A percentile compares a stretch with the other conserved stretches of the same genome.
These are phyloP conservation scores for Pyricularia grisea DNA, from an alignment of 2,329 filamentous ascomycete genomes.

Conservation along the genomic window DNA sequence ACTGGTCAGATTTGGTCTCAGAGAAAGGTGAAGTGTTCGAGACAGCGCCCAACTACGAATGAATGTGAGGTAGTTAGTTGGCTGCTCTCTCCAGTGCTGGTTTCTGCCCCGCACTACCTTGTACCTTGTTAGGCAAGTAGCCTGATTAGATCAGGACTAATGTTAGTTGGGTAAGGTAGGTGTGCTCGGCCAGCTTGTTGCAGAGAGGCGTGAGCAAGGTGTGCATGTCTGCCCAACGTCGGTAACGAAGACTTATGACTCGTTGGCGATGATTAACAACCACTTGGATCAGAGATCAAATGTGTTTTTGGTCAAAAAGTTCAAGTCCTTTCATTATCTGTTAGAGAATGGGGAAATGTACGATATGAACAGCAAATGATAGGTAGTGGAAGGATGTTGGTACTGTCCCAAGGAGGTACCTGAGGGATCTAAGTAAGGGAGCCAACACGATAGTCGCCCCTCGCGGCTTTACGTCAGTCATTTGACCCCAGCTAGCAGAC, in stretches of 20 bases:
- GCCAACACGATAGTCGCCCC: background rate
- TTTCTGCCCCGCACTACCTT: background rate
- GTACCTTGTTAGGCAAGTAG: background rate
- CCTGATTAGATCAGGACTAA: background rate
- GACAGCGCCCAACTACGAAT: background rate
- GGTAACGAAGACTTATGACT: background rate
- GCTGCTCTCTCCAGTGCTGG: background rate
- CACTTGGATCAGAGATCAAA: background rate
- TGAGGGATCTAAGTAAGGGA: background rate
- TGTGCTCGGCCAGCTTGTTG: background rate
- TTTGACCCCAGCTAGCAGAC: background rate
- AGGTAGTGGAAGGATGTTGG: background rate
- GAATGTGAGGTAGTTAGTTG: background rate
- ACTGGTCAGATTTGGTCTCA: background rate
- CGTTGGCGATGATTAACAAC: background rate
- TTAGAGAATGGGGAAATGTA: background rate
- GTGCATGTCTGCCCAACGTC: background rate
- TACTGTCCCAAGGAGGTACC: background rate
- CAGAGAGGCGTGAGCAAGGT: background rate
- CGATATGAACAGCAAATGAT: background rate
- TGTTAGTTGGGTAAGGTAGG: background rate
- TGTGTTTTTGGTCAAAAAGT: background rate
- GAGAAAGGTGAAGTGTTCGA: background rate
- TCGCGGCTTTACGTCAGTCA: background rate
- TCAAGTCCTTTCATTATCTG: background rate